A percentile compares a stretch with the other conserved stretches of the same genome.
Conservation (phyloP, 192 early-diverging fungal genomes). For the Coemansia sp. region DNA sequence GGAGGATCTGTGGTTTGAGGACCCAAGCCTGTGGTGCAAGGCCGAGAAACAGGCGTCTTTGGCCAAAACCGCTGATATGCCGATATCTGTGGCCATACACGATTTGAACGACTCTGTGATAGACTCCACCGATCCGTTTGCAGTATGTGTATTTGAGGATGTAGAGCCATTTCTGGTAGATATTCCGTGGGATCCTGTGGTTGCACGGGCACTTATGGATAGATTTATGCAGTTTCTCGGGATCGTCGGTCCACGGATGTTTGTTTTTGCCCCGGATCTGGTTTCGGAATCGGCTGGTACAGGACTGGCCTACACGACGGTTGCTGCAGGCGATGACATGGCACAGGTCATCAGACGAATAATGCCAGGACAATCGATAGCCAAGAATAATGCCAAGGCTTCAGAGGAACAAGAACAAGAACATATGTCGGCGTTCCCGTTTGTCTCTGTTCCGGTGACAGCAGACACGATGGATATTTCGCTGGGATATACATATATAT, state of each 20-base stretch:
- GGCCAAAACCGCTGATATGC: neutral
- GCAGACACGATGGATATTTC: constrained; percentile 31
- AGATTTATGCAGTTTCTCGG: constrained; percentile 31
- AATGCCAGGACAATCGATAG: neutral
- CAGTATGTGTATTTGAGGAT: constrained; percentile 37
- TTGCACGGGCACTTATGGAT: constrained; percentile 19
- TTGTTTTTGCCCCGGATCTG: constrained; percentile 14
- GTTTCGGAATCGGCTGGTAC: neutral
- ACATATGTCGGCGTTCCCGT: constrained; percentile 9
- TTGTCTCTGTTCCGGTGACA: constrained; percentile 22
- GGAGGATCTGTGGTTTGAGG: neutral
- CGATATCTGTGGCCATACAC: neutral
- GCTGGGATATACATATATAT: constrained; percentile 17
- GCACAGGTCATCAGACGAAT: neutral
- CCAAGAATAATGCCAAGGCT: too few relatives aligned
- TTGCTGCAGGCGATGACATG: neutral
- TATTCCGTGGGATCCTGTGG: constrained; percentile 6
- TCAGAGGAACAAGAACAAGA: too few relatives aligned
- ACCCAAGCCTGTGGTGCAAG: neutral
- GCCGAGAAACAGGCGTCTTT: neutral
- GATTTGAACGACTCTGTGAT: neutral
- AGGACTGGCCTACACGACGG: neutral
- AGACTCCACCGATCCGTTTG: constrained; percentile 17
- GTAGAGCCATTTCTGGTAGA: constrained; percentile 36
- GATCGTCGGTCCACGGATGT: constrained; percentile 27